Evolutionary conservation across 306 rosid genomes (phyloP), one percentile per base, ranked within the genome.

Genomic region (Casuarina cunninghamiana): DNA sequence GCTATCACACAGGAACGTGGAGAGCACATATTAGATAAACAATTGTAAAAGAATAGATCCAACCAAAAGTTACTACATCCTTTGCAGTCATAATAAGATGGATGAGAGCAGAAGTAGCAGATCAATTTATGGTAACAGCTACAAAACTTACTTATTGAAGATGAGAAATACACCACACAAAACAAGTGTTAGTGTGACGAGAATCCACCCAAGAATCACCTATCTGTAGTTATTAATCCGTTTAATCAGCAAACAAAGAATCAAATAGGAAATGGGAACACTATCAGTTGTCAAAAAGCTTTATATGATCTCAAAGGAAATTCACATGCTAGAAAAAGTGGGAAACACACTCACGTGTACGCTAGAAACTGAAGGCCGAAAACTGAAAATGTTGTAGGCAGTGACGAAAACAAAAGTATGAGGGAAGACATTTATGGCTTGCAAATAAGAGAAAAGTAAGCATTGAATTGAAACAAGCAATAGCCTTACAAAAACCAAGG

Each of bases 341-440:
- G 55, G 55, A 10, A 54, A 26, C 32, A 73, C 69, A 85, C 97
- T 88, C 86, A 94, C 98, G 67, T 80, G 86, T 90, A 87, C 51
- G 89, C 91, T 46, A 83, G 85, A 73, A 53, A 71, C 79, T 76
- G 86, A 81, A 88, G 51, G 43, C 95, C 97, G 55, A 88, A 74
- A 45, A 92, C 44, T 41, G 93, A 88, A 80, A 84, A 85, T 11
- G 89, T 97, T 94, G 93, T 82, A 76, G 53, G 19, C 67, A 57
- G 44, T 45, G 38, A 55, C 15, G 3, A 79, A 2, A 77, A 39
- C 79, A 76, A 41, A 26, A 26, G 32, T 53, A 53, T 75, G 62
- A 45, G 6, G 49, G 53, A 50, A 69, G 74, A 3, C 42, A 38
- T 54, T 83, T 10, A 49, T 63, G 53, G 39, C 45, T 41, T 0